Evolutionary conservation across 345 rosid genomes (phyloP), one percentile per base, ranked within the genome.

Genomic region (Psidium guajava): DNA sequence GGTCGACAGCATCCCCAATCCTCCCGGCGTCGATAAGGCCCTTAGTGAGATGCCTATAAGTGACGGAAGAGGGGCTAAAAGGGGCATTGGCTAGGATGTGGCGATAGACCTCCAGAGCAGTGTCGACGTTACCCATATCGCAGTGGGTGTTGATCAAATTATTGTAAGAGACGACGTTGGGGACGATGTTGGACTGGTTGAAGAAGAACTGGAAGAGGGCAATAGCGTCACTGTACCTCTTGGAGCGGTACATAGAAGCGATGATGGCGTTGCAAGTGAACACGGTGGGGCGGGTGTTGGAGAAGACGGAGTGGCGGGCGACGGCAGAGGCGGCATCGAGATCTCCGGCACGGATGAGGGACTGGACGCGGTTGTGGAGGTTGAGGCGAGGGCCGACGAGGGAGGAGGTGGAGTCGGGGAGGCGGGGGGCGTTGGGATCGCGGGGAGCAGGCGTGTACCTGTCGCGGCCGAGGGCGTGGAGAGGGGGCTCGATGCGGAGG

Each of bases 191-290:
- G 84, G 91, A 90, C 90, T 96, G 98, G 54, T 93, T 94, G 83
- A 94, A 97, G 86, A 97, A 97, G 85, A 87, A 96, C 5, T 94
- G 88, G 25, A 97, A 96, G 25, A 97, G 92, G 64, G 95, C 93
- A 56, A 96, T 89, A 24, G 99, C 95, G 2, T 96, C 99, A n/a
- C 88, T 64, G 84, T 90, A 95, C 87, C 99, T 91, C 89, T 94
- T 93, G 57, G 95, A 92, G 51, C 99, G 91, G 86, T 97, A 94
- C 99, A 95, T 96, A 27, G 98, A 98, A 0, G 99, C 99, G 50
- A 96, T 92, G 85, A 97, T 93, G 21, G 99, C 99, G 82, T 96
- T 97, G 88, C 99, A 97, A 20, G 99, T 97, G 94, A 97, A 97
- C n/a, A 97, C 99, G 10, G 98, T 97, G 85, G 98, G 98, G 51